Conservation (phyloP, 805 yeast species). For the Teunomyces funiuensis region DNA sequence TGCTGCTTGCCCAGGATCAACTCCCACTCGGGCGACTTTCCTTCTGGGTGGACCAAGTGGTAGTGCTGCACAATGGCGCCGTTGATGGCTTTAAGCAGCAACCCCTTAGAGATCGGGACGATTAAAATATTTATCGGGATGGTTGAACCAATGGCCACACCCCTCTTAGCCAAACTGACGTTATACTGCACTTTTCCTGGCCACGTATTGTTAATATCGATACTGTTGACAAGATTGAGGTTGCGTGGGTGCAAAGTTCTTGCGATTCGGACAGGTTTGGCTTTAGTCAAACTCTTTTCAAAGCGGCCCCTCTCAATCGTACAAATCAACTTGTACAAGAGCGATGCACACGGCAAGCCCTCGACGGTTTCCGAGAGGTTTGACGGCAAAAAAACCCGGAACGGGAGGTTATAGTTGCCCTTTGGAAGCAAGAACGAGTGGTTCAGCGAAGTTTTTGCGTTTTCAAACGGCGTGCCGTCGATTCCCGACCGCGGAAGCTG, state of each 20-base stretch:
- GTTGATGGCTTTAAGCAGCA: slow-evolving; percentile 34
- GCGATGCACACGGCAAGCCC: slow-evolving; percentile 43
- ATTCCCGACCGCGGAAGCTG: slow-evolving; percentile 32
- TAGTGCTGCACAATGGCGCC: slow-evolving; percentile 39
- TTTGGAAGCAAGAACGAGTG: slow-evolving; percentile 45
- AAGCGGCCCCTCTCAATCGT: slow-evolving; percentile 44
- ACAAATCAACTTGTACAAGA: slow-evolving; percentile 44
- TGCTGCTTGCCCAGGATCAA: slow-evolving; percentile 27
- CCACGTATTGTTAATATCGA: slow-evolving; percentile 52
- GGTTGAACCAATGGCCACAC: slow-evolving; percentile 47
- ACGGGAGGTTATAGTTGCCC: slow-evolving; percentile 55
- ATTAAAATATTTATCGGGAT: slow-evolving; percentile 43
- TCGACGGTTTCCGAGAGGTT: slow-evolving; percentile 51
- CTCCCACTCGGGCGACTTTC: slow-evolving; percentile 43
- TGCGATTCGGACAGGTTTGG: slow-evolving; percentile 43
- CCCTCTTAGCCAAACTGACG: slow-evolving; percentile 43
- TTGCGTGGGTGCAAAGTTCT: slow-evolving; percentile 45
- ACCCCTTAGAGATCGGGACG: slow-evolving; percentile 49
- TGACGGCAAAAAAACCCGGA: slow-evolving; percentile 44
- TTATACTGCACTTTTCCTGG: slow-evolving; percentile 52
- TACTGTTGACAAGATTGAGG: slow-evolving; percentile 39
- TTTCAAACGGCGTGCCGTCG: slow-evolving; percentile 47
- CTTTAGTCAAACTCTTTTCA: slow-evolving; percentile 33
- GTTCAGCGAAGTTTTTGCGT: slow-evolving; percentile 18
- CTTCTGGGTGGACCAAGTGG: slow-evolving; percentile 32